These are phyloP conservation scores for Lachnellula hyalina DNA, from an alignment of 2,329 filamentous ascomycete genomes.

Conservation along the genomic window DNA sequence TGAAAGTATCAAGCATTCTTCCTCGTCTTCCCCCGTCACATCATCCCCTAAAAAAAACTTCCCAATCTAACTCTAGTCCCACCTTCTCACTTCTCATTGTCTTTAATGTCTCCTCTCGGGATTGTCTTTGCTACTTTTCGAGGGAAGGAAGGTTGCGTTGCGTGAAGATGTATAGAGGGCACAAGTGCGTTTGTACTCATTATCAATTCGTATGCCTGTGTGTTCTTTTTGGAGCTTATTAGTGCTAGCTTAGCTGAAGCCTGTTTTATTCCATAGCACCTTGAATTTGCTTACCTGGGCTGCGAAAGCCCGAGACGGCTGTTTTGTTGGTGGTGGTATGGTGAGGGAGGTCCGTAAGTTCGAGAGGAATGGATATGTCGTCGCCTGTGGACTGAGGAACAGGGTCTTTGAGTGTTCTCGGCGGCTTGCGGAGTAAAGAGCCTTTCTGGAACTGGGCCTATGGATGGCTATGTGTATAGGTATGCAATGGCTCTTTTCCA, in stretches of 20 bases:
- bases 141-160: slow-evolving; percentile 33
- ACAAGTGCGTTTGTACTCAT: slow-evolving; percentile 27
- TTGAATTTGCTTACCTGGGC: slow-evolving; percentile 32
- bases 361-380: slow-evolving; percentile 32
- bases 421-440: slow-evolving; percentile 32
- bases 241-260: slow-evolving; percentile 31
- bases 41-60: slow-evolving; percentile 2
- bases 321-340: slow-evolving; percentile 32
- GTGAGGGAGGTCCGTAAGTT: slow-evolving; percentile 29
- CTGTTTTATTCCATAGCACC: slow-evolving; percentile 35
- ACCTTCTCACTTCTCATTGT: slow-evolving; percentile 5
- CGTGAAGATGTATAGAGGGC: slow-evolving; percentile 8
- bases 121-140: slow-evolving; percentile 1
- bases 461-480: slow-evolving; percentile 42
- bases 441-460: slow-evolving; percentile 31
- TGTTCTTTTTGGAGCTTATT: slow-evolving; percentile 26
- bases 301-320: slow-evolving; percentile 31
- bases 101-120: slow-evolving; percentile 2
- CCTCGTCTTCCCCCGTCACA: slow-evolving; percentile 5
- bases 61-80: slow-evolving; percentile 2
- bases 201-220: slow-evolving; percentile 33
- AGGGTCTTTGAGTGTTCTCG: slow-evolving; percentile 21
- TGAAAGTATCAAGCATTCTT: neutral
- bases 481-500: slow-evolving; percentile 43
- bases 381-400: slow-evolving; percentile 17